Evolutionary conservation across 495 filamentous ascomycete species (phyloP).

Genomic region (Pseudevernia furfuracea): DNA sequence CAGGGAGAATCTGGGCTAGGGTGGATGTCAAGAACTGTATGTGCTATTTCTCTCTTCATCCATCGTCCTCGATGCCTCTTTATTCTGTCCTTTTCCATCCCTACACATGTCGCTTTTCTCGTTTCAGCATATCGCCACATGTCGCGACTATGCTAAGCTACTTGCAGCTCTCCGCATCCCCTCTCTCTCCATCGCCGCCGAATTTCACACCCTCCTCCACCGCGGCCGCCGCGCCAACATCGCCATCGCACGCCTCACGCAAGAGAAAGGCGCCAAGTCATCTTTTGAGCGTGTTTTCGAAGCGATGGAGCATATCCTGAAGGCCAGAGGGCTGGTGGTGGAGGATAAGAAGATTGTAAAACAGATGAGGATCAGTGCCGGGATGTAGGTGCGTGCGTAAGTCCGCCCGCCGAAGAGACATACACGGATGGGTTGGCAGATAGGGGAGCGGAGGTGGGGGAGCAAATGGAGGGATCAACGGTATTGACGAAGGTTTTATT

Average conservation of each 20-base stretch:
- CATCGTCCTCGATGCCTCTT: slow-evolving; percentile 11
- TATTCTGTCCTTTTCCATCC: not conserved
- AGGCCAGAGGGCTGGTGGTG: slow-evolving; percentile 54
- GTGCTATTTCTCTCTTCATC: slow-evolving; percentile 30
- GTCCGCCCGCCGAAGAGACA: not conserved
- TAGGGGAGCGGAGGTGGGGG: not conserved
- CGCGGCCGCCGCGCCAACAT: slow-evolving; percentile 61
- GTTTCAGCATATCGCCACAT: not conserved
- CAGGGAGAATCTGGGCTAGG: slow-evolving; percentile 64
- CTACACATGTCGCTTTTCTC: not conserved
- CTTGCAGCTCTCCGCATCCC: slow-evolving; percentile 61
- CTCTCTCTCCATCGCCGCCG: slow-evolving; percentile 68
- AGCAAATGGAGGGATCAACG: not conserved
- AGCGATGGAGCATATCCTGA: slow-evolving; percentile 55
- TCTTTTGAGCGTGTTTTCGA: slow-evolving; percentile 81
- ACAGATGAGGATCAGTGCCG: slow-evolving; percentile 21
- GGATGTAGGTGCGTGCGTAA: slow-evolving; percentile 5
- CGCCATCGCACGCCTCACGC: slow-evolving; percentile 74
- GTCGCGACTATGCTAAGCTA: not conserved
- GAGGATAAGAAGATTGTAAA: slow-evolving; percentile 38
- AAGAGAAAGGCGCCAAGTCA: slow-evolving; percentile 77
- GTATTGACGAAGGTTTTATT: not conserved
- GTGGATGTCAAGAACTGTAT: slow-evolving; percentile 72
- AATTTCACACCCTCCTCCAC: slow-evolving; percentile 79
- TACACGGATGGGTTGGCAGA: not conserved